Base-by-base conservation (phyloP, 2,329 filamentous ascomycete species). In the Scytalidium sp. region DNA sequence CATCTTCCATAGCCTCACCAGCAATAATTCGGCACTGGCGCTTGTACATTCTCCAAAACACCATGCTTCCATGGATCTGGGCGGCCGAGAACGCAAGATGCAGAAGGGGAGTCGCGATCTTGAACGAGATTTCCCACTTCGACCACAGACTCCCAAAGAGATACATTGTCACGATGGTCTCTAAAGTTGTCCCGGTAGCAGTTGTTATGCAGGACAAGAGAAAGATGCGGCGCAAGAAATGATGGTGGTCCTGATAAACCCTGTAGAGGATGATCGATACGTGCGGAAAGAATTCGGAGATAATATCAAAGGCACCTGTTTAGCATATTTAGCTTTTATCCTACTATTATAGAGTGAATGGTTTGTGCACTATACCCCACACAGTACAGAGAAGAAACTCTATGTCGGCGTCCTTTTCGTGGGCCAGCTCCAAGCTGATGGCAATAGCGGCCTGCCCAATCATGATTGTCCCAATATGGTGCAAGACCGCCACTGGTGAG, bases 251-350 rank as follows among this genome's bases (percentile, higher is more conserved):
- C 3, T 69, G 67, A 49, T 68, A 68, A 1, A 72, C 51, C 6
- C 73, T 70, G 55, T 75, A 74, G 3, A 74, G 60, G 29, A 75
- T 70, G 46, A 75, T 73, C 17, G 71, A 67, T 15, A 74, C 50
- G 22, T 75, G 73, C 0, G 72, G 72, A 54, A 73, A 69, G 51
- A 75, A 70, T 55, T 75, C 73, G 19, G 70, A 72, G 10, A 75
- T 54, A 10, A 73, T 68, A 49, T 75, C 72, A 52, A 76, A 75
- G 13, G 70, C 68, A 19, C 72, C 72, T 75, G 39, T 36, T 36
- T 15, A n/a, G 32, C 32, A 6, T 36, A 4, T 36, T 36, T 36
- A 36, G 32, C 15, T 36, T 36, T n/a, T 36, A n/a, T n/a, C n/a
- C n/a, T n/a, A n/a, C n/a, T n/a, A n/a, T 36, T 27, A 27, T 27